A percentile compares a stretch with the other conserved stretches of the same genome.
Evolutionary conservation across 345 rosid genomes (phyloP).

Genomic region (Barbarea vulgaris): DNA sequence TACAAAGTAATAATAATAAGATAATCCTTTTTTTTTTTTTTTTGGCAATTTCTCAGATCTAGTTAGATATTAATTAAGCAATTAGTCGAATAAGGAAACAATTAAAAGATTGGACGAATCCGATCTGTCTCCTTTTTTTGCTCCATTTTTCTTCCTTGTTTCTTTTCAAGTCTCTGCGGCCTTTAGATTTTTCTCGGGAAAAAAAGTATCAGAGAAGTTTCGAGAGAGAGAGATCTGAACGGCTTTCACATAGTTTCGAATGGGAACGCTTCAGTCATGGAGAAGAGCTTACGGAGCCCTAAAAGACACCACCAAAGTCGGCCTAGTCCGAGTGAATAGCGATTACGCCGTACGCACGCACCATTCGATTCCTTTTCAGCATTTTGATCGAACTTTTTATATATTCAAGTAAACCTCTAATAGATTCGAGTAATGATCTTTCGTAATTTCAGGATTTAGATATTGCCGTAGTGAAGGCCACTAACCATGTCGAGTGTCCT

Average conservation of each 20-base stretch:
- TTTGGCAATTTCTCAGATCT: neutral
- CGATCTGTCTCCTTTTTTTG: neutral
- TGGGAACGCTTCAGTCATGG: constrained; percentile 89
- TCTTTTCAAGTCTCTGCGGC: constrained; percentile 19
- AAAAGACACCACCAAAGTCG: constrained; percentile 93
- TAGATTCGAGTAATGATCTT: constrained; percentile 29
- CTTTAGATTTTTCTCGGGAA: neutral
- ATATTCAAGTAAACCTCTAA: neutral
- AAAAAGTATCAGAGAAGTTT: neutral
- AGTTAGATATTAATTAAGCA: neutral
- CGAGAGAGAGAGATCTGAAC: constrained; percentile 35
- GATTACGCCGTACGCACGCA: constrained; percentile 63
- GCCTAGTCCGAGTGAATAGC: constrained; percentile 89
- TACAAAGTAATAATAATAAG: neutral
- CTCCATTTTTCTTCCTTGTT: neutral
- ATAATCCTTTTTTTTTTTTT: neutral
- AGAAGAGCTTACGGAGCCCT: constrained; percentile 86
- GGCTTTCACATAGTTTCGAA: constrained; percentile 25
- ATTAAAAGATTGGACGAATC: constrained; percentile 17
- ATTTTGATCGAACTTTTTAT: neutral
- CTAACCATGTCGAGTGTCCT: constrained; percentile 87
- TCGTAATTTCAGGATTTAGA: constrained; percentile 63
- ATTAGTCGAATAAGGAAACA: constrained; percentile 18
- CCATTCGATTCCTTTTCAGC: neutral
- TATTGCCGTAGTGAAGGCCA: constrained; percentile 89